Evolutionary conservation across 306 rosid species (phyloP), one percentile per base, ranked within the genome.

Genomic region (Vigna mungo): DNA sequence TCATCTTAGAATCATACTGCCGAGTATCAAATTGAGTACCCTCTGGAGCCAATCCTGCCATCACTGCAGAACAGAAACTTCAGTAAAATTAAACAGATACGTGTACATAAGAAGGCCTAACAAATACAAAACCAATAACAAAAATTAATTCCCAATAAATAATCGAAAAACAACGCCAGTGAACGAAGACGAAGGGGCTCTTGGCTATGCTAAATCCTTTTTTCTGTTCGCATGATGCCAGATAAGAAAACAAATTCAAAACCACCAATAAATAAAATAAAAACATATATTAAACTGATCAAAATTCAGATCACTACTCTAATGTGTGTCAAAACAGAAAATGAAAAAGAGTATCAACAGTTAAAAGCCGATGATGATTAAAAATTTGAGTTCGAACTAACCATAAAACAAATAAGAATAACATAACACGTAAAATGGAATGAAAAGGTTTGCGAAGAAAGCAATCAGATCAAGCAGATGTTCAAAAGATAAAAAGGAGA

Each of bases 1-100:
- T 86, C 97, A 95, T 95, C 85, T 87, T 95, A n/a, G 93, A 44
- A 78, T 95, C 98, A 85, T 80, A 95, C 36, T 95, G 97, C 60
- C 85, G 85, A 9, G 89, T 65, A 86, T 95, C 98, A 86, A 90
- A 95, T 16, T 94, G 98, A 0, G 97, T 78, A 21, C 98, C 96
- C 74, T 95, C 98, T 0, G 97, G 90, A 78, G 97, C 97, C 53
- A 75, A 66, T 70, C 91, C 93, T 70, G 95, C 97, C 98, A 95
- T 95, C 71, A 66, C 97, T 95, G 84, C 71, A 61, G 15, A 64
- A 52, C 18, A 39, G 27, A 14, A 21, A 20, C 13, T 68, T 53
- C 8, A 10, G 17, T 34, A 44, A 59, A 69, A 73, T 17, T 17
- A 39, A 32, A 68, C 3, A 34, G 14, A 17, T 1, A 69, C 17